Base-by-base conservation (phyloP, 2,329 filamentous ascomycete genomes). In the Cladophialophora yegresii region DNA sequence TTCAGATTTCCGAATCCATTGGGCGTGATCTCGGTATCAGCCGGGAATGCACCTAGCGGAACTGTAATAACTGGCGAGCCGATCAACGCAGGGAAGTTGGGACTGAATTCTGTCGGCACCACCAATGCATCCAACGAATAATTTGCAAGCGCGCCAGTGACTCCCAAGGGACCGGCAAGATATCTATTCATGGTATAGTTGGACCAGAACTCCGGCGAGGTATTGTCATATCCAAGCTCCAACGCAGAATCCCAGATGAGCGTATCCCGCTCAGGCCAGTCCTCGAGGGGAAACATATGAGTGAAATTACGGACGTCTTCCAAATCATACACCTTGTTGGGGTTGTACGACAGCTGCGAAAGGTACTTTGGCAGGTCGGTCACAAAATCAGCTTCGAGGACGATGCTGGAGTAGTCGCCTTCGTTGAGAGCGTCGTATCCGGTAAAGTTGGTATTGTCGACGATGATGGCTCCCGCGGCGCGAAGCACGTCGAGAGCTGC, bases 21-120 rank as follows among this genome's bases (percentile, higher is more conserved):
- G 40, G 74, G 74, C 23, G 74, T 71, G 2, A 86, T 79, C 0
- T 77, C 76, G 5, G 81, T 82, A 32, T 81, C 80, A 0, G 75
- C 68, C 0, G 84, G 83, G 57, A 82, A 83, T 47, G 80, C 81
- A 0, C 87, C 87, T 62, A 90, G 75, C 0, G 87, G 88, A 0
- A 90, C 84, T 0, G 85, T 87, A 10, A 90, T 76, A 4, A 87
- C 80, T 0, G 88, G 88, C 0, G 81, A 79, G 0, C 87, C 87
- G 0, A 87, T 79, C 22, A 86, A 75, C 0, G 84, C 84, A 1
- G 84, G 81, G 4, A 85, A 77, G 1, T 76, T 73, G 0, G 80
- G 75, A 0, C 82, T 78, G 23, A 81, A 75, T 12, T 75, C 68
- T 0, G 85, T 85, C 0, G 87, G 88, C 4, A 89, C 67, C 0